Evolutionary conservation across 768 basidiomycete species (phyloP).

Genomic region (Panaeolus cyanescens): DNA sequence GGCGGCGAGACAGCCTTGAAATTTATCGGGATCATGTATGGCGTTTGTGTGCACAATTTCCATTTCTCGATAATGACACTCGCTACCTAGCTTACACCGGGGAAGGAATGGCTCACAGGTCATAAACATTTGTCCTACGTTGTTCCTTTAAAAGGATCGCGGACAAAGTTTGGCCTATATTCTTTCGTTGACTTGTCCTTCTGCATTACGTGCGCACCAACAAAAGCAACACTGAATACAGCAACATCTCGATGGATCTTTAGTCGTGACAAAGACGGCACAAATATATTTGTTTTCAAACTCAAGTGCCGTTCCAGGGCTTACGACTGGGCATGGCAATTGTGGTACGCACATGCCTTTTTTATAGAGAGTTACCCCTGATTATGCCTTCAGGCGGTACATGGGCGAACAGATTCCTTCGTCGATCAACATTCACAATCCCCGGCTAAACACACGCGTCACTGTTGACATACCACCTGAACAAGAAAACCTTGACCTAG

Average conservation of each 20-base stretch:
- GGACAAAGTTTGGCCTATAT: conserved; percentile 80
- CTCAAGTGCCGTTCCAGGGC: conserved; percentile 74
- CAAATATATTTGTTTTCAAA: conserved; percentile 88
- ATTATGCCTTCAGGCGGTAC: conserved; percentile 51
- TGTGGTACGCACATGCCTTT: conserved; percentile 55
- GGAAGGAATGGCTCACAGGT: conserved; percentile 66
- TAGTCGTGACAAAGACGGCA: conserved; percentile 59
- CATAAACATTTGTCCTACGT: conserved; percentile 81
- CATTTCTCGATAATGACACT: conserved; percentile 11
- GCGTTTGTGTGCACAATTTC: background rate
- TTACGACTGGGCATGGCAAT: conserved; percentile 87
- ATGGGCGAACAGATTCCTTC: conserved; percentile 74
- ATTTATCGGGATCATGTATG: conserved; percentile 85
- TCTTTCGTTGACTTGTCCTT: conserved; percentile 87
- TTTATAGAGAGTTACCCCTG: background rate
- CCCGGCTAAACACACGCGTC: conserved; percentile 65
- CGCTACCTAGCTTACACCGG: conserved; percentile 52
- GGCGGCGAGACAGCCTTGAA: conserved; percentile 77
- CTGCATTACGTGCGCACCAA: conserved; percentile 68
- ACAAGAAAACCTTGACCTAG: conserved; percentile 19
- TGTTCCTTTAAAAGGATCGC: conserved; percentile 65
- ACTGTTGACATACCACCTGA: conserved; percentile 63
- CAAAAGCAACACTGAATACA: conserved; percentile 37
- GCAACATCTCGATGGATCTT: conserved; percentile 51
- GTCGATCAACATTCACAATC: conserved; percentile 70